A percentile compares a stretch with the other conserved stretches of the same genome.
phyloP scores from a whole-genome alignment of 1,284 basidiomycete species.

The Trichosporon faecale region DNA sequence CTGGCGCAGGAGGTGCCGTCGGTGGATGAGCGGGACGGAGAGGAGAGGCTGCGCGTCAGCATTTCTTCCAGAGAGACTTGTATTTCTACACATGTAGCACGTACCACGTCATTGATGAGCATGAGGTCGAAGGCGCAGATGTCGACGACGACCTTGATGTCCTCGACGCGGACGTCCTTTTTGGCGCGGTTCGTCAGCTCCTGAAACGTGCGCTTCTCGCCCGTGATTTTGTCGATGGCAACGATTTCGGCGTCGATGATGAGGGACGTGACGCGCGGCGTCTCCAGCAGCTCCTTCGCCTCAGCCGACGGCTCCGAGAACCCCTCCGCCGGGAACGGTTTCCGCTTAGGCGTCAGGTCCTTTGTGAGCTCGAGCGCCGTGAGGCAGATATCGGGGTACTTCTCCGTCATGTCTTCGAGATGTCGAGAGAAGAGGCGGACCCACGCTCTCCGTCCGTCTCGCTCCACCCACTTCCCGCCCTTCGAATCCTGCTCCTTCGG shows the following conservation, averaged over 20 bases:
- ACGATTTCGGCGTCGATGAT: conserved; percentile 96
- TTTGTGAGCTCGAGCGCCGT: conserved; percentile 54
- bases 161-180: conserved; percentile 94
- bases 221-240: conserved; percentile 81
- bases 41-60: conserved; percentile 62
- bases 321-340: background rate
- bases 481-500: conserved; percentile 48
- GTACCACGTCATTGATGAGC: conserved; percentile 87
- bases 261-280: conserved; percentile 62
- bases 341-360: conserved; percentile 36
- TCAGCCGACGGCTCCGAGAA: conserved; percentile 23
- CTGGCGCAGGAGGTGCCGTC: conserved; percentile 64
- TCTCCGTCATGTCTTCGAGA: conserved; percentile 87
- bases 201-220: conserved; percentile 91
- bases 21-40: conserved; percentile 66
- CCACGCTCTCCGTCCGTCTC: conserved; percentile 52
- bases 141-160: conserved; percentile 93
- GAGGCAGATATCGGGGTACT: conserved; percentile 83
- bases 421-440: conserved; percentile 79
- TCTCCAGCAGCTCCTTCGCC: conserved; percentile 35
- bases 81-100: conserved; percentile 30
- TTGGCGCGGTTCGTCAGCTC: conserved; percentile 91
- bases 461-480: conserved; percentile 49
- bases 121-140: conserved; percentile 94
- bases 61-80: background rate